Evolutionary conservation across 352 stramenopile species (phyloP), one percentile per base, ranked within the genome.

Genomic region (Halophytophthora batemanensis): DNA sequence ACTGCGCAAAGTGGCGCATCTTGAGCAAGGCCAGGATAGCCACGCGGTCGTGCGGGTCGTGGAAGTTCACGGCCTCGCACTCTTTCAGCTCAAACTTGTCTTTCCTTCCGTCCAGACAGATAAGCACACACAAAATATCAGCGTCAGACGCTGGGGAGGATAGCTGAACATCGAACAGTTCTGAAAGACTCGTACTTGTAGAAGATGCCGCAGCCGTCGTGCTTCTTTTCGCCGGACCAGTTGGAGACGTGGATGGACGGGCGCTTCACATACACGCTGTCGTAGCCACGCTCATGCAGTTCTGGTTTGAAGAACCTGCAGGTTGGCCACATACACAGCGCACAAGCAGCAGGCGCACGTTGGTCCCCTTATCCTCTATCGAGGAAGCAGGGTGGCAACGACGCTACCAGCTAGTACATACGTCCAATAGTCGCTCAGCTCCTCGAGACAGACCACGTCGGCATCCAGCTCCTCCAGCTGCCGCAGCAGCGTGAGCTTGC

Each of bases 371-470:
- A 44, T 13, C 38, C 18, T 28, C 23, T 6, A 2, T 28, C 21
- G 7, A 43, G 12, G 19, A 23, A 31, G 8, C 28, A 41, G 5
- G 18, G 15, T 3, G 13, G 40, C 18, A n/a, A 19, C 6, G 21
- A 33, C 10, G 21, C 50, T 13, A 44, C 47, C 35, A 50, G 3
- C 7, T 39, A 35, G 37, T 6, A 78, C 81, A 33, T 70, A 93
- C 74, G 82, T 93, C 82, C 82, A 93, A 58, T 95, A 95, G 72
- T 95, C 84, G 62, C 81, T 93, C 21, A 90, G 63, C 22, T 95
- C 84, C 62, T 93, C 84, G 6, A 95, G 74, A 50, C 84, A 95
- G 36, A 95, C 58, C 40, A 95, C 74, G 36, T 92, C 82, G 28
- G 84, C 84, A 47, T 91, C 80, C 29, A 92, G 66, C 45, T 72